These are phyloP conservation scores for Ceratocystis lukuohia DNA, from an alignment of 2,329 filamentous ascomycete genomes.

Conservation along the genomic window DNA sequence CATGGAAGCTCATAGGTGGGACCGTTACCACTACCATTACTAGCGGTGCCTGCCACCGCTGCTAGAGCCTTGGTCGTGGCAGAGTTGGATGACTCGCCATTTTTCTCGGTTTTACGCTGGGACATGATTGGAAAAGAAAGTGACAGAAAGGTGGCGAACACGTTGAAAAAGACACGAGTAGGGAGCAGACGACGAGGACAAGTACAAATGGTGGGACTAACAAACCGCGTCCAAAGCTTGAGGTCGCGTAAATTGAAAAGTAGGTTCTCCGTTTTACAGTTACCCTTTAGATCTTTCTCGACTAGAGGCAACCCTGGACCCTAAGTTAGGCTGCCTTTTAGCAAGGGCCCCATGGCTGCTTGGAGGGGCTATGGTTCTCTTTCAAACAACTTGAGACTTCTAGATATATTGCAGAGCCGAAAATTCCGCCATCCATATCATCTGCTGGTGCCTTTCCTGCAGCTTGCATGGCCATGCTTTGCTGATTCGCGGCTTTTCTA, in stretches of 20 bases:
- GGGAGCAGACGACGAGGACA: not conserved
- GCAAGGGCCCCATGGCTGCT: not conserved
- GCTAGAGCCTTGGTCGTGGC: slow-evolving; percentile 44
- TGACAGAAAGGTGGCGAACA: not conserved
- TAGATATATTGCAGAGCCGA: not conserved
- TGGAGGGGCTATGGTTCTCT: not conserved
- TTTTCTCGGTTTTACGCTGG: slow-evolving; percentile 36
- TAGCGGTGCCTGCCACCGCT: slow-evolving; percentile 35
- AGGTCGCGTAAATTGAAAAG: slow-evolving; percentile 15
- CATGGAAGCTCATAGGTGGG: slow-evolving; percentile 65
- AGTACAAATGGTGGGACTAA: not conserved
- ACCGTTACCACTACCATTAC: slow-evolving; percentile 35
- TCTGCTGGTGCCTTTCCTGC: not conserved
- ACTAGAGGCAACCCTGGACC: not conserved
- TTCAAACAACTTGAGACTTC: not conserved
- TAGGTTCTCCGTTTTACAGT: not conserved
- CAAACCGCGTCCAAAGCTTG: not conserved
- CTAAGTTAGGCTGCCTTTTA: not conserved
- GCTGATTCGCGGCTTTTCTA: not conserved
- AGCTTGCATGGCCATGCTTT: not conserved
- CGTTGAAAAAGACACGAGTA: not conserved
- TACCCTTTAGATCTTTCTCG: not conserved
- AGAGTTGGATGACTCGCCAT: slow-evolving; percentile 48
- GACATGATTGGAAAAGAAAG: slow-evolving; percentile 30
- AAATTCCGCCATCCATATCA: not conserved